These are phyloP conservation scores for Trypanosoma mega DNA, from an alignment of 208 protist genomes.

Conservation along the genomic window DNA sequence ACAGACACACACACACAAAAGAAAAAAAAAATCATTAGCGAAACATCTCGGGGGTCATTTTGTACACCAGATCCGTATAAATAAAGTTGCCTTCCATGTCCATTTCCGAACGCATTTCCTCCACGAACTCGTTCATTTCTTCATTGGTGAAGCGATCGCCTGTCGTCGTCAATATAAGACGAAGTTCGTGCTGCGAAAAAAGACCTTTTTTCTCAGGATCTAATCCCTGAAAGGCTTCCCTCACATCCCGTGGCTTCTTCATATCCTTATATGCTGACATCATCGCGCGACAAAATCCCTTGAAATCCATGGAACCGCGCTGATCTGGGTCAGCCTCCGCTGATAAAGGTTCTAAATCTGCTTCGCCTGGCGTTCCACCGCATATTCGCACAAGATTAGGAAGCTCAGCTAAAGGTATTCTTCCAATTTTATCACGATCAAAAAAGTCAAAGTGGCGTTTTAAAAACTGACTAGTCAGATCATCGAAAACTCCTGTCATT, in stretches of 20 bases:
- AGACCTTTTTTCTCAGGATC: conserved; percentile 92
- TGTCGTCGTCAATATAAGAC: conserved; percentile 92
- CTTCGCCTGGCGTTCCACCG: conserved; percentile 67
- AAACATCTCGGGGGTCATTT: conserved; percentile 84
- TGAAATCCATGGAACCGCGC: conserved; percentile 72
- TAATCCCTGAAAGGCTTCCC: conserved; percentile 92
- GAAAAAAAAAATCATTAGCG: conserved; percentile 31
- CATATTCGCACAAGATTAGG: conserved; percentile 67
- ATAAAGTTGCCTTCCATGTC: conserved; percentile 90
- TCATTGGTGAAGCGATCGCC: conserved; percentile 91
- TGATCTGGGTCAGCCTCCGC: conserved; percentile 56
- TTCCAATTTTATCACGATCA: conserved; percentile 79
- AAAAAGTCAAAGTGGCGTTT: conserved; percentile 69
- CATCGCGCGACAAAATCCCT: conserved; percentile 73
- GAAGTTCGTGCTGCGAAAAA: conserved; percentile 92
- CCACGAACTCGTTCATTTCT: conserved; percentile 90
- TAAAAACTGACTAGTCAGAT: conserved; percentile 53
- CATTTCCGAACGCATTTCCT: conserved; percentile 82
- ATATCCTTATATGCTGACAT: conserved; percentile 57
- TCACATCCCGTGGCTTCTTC: conserved; percentile 67
- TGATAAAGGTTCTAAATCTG: conserved; percentile 52
- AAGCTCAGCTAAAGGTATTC: conserved; percentile 53
- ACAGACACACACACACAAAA: conserved; percentile 5
- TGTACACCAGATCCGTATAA: conserved; percentile 68
- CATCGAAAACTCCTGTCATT: conserved; percentile 36